Percentiles rank a stretch among this genome's conserved stretches.
phyloP scores from a whole-genome alignment of 2,329 filamentous ascomycete species.

The Colletotrichum tropicale region DNA sequence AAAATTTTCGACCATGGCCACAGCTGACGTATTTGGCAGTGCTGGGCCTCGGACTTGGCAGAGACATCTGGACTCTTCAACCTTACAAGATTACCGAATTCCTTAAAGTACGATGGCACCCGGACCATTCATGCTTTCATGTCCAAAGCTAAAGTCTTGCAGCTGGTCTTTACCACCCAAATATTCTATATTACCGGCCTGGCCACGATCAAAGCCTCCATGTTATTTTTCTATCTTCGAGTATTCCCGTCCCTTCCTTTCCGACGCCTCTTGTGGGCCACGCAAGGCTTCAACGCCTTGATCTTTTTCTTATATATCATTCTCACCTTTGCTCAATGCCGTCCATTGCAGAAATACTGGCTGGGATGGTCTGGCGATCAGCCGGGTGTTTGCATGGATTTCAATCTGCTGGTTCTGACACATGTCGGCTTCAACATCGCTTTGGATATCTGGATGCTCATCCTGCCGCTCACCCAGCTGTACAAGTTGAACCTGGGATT shows the following conservation, averaged over 20 bases:
- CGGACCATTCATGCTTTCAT: not conserved
- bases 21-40: not conserved
- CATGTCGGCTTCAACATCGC: slow-evolving; percentile 29
- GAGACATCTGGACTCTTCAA: not conserved
- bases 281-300: slow-evolving; percentile 25
- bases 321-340: slow-evolving; percentile 32
- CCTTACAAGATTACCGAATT: not conserved
- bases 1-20: fast-evolving
- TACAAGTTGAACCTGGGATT: slow-evolving; percentile 30
- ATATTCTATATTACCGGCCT: not conserved
- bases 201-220: slow-evolving; percentile 26
- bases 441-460: slow-evolving; percentile 34
- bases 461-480: slow-evolving; percentile 35
- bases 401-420: slow-evolving; percentile 28
- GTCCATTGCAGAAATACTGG: slow-evolving; percentile 38
- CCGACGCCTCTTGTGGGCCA: slow-evolving; percentile 24
- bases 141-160: not conserved
- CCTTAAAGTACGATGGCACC: not conserved
- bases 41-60: not conserved
- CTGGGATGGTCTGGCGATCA: slow-evolving; percentile 34
- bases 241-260: slow-evolving; percentile 27
- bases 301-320: slow-evolving; percentile 29
- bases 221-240: slow-evolving; percentile 31
- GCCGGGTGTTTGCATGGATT: slow-evolving; percentile 29
- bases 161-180: not conserved